Evolutionary conservation across 805 yeast species (phyloP).

Genomic region (Starmerella floricola): DNA sequence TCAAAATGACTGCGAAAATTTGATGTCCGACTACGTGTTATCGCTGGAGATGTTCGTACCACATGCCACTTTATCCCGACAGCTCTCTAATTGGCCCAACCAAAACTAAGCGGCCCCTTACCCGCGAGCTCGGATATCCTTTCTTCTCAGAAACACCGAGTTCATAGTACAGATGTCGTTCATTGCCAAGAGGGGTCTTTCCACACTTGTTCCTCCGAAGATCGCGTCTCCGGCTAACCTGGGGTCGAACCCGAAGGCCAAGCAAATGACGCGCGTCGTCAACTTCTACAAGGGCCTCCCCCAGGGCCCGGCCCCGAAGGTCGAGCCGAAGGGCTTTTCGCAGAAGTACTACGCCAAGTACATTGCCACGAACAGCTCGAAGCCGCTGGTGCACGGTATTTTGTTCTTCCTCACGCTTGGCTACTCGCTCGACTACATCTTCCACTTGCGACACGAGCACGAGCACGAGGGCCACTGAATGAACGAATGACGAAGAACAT

Average conservation of each 20-base stretch:
- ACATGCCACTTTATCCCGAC: no score
- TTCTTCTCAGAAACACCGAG: background rate
- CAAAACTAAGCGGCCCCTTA: background rate
- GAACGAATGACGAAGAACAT: background rate
- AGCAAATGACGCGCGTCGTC: constrained; percentile 91
- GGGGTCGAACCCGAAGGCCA: constrained; percentile 91
- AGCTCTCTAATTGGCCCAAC: background rate
- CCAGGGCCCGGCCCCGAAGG: constrained; percentile 75
- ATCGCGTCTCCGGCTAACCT: constrained; percentile 90
- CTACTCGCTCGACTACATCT: constrained; percentile 84
- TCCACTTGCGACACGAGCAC: constrained; percentile 45
- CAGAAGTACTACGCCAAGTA: constrained; percentile 66
- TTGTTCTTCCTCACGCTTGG: constrained; percentile 59
- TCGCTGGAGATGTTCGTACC: no score
- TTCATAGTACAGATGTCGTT: constrained; percentile 56
- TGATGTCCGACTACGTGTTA: no score
- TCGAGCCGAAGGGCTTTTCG: constrained; percentile 39
- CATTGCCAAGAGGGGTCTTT: constrained; percentile 81
- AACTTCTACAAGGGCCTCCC: constrained; percentile 92
- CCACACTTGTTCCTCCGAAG: constrained; percentile 97
- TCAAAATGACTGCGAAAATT: no score
- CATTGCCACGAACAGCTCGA: constrained; percentile 29
- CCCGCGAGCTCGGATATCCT: background rate
- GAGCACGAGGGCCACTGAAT: constrained; percentile 14
- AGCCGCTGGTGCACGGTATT: constrained; percentile 50